Base-by-base conservation (phyloP, 192 early-diverging fungal genomes). In the Geosiphon pyriformis region DNA sequence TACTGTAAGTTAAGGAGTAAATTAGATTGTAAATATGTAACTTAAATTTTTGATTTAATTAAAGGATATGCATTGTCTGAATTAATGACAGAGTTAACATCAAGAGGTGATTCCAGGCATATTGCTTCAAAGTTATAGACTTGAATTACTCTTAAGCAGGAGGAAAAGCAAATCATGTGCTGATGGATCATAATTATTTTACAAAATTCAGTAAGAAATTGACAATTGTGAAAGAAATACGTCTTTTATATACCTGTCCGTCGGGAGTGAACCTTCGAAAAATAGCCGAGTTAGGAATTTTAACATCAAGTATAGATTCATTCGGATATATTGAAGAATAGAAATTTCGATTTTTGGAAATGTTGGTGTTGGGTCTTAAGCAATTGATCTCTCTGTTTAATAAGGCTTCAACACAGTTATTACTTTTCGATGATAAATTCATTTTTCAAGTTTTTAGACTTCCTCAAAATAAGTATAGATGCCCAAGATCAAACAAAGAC, bases 51-150 rank as follows among this genome's bases (percentile, higher is more conserved):
- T 29, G 12, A 55, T 55, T 26, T 22, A 20, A 4, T 37, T 20
- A 25, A 61, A 61, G 59, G 59, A 61, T 61, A 61, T 61, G 59
- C 59, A 26, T 61, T 61, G 35, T 27, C 20, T 26, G 35, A 61
- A 61, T 37, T 61, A 20, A 61, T 27, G 22, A 47, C 15, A 42
- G 34, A 20, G 46, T 61, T 26, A 11, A 37, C 59, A 23, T 61
- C 33, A 12, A 42, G 26, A 26, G 34, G 7, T 42, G 34, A 32
- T 20, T 61, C 59, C 18, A 61, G 59, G 22, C 8, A 47, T 61
- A 37, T 42, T 2, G 26, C 15, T 47, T 61, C 42, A 61, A 61
- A 61, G 32, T 42, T 17, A 22, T 42, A 61, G 12, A 61, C 8
- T 61, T 42, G 59, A 4, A 61, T 20, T 17, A 20, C n/a, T 11